Evolutionary conservation across 2,329 filamentous ascomycete genomes (phyloP), one percentile per base, ranked within the genome.

Genomic region (Corinectria fuckeliana): DNA sequence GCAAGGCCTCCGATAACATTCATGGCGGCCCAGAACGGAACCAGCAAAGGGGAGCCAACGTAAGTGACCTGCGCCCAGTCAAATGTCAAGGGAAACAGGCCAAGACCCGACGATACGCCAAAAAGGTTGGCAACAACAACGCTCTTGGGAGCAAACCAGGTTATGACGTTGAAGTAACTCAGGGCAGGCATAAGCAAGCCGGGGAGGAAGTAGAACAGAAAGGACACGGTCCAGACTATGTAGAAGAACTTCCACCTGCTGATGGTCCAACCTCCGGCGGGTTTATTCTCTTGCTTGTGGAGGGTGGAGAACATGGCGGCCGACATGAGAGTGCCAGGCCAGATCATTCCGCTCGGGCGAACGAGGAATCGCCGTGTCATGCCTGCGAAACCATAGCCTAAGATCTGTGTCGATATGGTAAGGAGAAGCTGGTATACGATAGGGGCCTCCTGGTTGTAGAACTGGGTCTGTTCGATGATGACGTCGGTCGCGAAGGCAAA

Each of bases 31-130:
- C 92, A 93, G 75, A 94, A 95, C 0, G 92, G 92, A 0, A 92
- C 92, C 14, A 95, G 82, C 6, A 96, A 80, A 0, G 91, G 92
- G 4, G 91, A 95, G 14, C 92, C 92, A 67, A 96, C 95, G 71
- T 94, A 89, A 0, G 92, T 92, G 62, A 96, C 89, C 72, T 96
- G 92, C 1, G 91, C 91, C 92, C 92, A 96, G 77, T 96, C 92
- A 70, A 96, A 96, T 0, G 92, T 96, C 69, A 96, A 73, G 0
- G 92, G 92, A 62, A 96, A 92, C 30, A 96, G 78, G 1, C 92
- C 92, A 13, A 96, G 82, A 2, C 92, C 92, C 2, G 92, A 94
- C n/a, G 88, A 85, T 14, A 94, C 90, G 14, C 92, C 92, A 71
- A 96, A 96, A 64, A 96, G 79, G 73, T 96, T 96, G 26, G 92